These are phyloP conservation scores for Aspergillus floridensis DNA, from an alignment of 2,329 filamentous ascomycete species.

Conservation along the genomic window DNA sequence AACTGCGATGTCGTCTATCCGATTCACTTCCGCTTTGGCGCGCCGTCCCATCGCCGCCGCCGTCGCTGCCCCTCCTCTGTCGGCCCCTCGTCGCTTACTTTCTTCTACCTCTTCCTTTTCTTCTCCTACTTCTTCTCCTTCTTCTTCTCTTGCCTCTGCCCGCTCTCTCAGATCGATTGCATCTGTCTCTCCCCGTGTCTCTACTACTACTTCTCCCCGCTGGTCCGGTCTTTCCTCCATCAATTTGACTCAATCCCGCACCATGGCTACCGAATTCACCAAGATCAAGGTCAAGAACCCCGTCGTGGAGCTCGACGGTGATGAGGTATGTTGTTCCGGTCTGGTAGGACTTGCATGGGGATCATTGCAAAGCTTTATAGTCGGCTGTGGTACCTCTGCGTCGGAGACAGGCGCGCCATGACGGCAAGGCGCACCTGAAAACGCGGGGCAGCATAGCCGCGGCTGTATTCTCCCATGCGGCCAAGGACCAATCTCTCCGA, in stretches of 20 bases:
- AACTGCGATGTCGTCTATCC: conserved; percentile 35
- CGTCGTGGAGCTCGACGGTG: conserved; percentile 93
- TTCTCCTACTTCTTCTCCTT: conserved; percentile 28
- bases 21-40: conserved; percentile 41
- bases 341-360: conserved; percentile 1
- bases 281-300: conserved; percentile 99
- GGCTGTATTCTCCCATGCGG: conserved; percentile 12
- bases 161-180: conserved; percentile 27
- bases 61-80: conserved; percentile 28
- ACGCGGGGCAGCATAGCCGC: conserved; percentile 36
- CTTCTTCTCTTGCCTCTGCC: conserved; percentile 25
- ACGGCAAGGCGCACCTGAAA: conserved; percentile 23
- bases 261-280: conserved; percentile 50
- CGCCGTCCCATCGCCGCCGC: conserved; percentile 33
- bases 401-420: conserved; percentile 20
- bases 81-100: conserved; percentile 24
- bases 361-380: conserved; percentile 10
- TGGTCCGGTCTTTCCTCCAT: conserved; percentile 29
- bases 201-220: conserved; percentile 27
- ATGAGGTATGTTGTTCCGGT: conserved; percentile 49
- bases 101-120: conserved; percentile 24
- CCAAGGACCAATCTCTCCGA: conserved; percentile 25
- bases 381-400: conserved; percentile 13
- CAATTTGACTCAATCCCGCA: conserved; percentile 42
- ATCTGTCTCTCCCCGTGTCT: conserved; percentile 22